phyloP scores from a whole-genome alignment of 495 filamentous ascomycete species.

The Lasiosphaeris hirsuta region DNA sequence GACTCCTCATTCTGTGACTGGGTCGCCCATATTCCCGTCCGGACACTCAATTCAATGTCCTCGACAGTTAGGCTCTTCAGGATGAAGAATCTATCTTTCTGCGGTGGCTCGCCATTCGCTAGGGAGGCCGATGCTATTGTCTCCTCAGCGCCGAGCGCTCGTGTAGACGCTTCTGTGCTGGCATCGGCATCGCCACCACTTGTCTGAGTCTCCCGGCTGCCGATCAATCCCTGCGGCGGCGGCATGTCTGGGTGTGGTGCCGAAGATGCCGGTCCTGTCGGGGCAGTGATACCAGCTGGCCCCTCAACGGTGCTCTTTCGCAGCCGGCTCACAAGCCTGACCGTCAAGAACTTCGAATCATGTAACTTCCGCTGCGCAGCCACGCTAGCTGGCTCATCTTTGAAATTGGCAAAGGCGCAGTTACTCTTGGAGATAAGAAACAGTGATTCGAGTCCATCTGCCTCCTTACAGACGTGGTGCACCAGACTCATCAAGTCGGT shows the following conservation, averaged over 20 bases:
- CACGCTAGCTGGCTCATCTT: constrained; percentile 70
- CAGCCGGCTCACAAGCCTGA: constrained; percentile 86
- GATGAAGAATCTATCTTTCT: constrained; percentile 79
- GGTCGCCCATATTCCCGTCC: constrained; percentile 88
- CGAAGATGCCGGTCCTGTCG: constrained; percentile 50
- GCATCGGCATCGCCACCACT: background rate
- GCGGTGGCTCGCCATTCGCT: constrained; percentile 19
- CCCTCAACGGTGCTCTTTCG: constrained; percentile 60
- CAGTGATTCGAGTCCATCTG: constrained; percentile 80
- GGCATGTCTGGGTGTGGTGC: constrained; percentile 17
- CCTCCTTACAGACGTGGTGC: constrained; percentile 83
- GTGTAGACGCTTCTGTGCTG: background rate
- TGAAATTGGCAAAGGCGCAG: constrained; percentile 97
- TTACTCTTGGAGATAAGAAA: constrained; percentile 97
- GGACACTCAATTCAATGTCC: constrained; percentile 86
- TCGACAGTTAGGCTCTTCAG: constrained; percentile 94
- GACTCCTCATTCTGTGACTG: constrained; percentile 86
- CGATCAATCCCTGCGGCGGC: constrained; percentile 17
- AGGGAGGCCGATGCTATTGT: constrained; percentile 14
- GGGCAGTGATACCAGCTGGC: constrained; percentile 45
- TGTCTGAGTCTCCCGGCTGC: background rate
- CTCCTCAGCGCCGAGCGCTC: constrained; percentile 17
- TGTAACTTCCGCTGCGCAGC: constrained; percentile 83
- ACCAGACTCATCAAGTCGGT: constrained; percentile 78
- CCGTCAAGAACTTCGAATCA: constrained; percentile 84